phyloP scores from a whole-genome alignment of 495 filamentous ascomycete genomes.

The Collariella sp. region DNA sequence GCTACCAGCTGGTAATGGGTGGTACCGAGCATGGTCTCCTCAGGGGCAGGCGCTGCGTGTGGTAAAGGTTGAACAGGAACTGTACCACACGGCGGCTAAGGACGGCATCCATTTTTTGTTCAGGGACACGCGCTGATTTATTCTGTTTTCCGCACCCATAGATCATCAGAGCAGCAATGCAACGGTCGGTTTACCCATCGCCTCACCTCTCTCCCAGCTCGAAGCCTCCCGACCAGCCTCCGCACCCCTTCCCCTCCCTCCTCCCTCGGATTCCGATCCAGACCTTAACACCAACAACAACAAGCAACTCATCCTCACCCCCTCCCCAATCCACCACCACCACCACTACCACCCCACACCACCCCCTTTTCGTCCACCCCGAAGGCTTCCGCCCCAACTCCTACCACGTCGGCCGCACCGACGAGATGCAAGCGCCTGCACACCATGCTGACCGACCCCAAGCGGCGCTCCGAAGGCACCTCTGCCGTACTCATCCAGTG shows the following conservation, averaged over 20 bases:
- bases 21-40: background rate
- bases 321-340: background rate
- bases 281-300: background rate
- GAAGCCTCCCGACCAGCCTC: slow-evolving; percentile 2
- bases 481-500: slow-evolving; percentile 63
- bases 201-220: slow-evolving; percentile 13
- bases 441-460: slow-evolving; percentile 55
- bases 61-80: slow-evolving; percentile 13
- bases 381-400: slow-evolving; percentile 70
- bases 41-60: background rate
- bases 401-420: slow-evolving; percentile 64
- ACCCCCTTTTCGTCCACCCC: slow-evolving; percentile 58
- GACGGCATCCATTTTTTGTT: background rate
- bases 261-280: background rate
- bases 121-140: slow-evolving; percentile 26
- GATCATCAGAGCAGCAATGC: slow-evolving; percentile 32
- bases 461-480: slow-evolving; percentile 52
- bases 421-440: slow-evolving; percentile 62
- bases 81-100: background rate
- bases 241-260: background rate
- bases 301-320: background rate
- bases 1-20: background rate
- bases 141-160: slow-evolving; percentile 27
- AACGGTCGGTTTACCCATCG: no score
- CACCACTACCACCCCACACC: slow-evolving; percentile 5